Evolutionary conservation across 306 rosid species (phyloP).

Genomic region (Senna siamea): DNA sequence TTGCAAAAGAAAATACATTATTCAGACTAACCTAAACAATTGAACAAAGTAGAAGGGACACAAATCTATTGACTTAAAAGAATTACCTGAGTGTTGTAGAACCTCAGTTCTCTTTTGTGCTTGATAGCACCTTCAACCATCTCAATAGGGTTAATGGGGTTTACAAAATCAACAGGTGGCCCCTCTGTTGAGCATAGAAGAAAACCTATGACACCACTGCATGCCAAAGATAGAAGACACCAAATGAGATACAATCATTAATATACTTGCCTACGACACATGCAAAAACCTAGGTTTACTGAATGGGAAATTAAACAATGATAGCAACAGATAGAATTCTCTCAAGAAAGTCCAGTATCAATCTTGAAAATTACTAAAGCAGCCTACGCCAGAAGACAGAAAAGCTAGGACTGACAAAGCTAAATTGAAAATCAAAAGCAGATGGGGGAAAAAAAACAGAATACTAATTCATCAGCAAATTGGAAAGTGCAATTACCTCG

Average conservation of each 20-base stretch:
- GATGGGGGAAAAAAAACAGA: neutral
- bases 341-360: too few species aligned
- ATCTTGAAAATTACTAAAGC: too few species aligned
- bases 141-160: slow-evolving; percentile 89
- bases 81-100: slow-evolving; percentile 86
- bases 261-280: too few species aligned
- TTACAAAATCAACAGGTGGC: slow-evolving; percentile 76
- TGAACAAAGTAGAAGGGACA: neutral
- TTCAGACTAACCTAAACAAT: neutral
- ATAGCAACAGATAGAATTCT: too few species aligned
- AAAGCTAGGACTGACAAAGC: neutral
- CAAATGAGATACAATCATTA: slow-evolving; percentile 11
- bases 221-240: slow-evolving; percentile 16
- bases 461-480: neutral
- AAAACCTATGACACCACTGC: slow-evolving; percentile 93
- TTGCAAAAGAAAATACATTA: too few species aligned
- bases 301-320: too few species aligned
- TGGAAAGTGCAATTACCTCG: slow-evolving; percentile 54
- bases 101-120: slow-evolving; percentile 73
- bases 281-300: too few species aligned
- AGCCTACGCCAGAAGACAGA: too few species aligned
- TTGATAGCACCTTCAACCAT: slow-evolving; percentile 72
- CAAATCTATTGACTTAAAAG: neutral
- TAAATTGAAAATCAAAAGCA: slow-evolving; percentile 17
- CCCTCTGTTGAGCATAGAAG: slow-evolving; percentile 87